Base-by-base conservation (phyloP, 768 basidiomycete species). In the Psilocybe subaeruginosa region DNA sequence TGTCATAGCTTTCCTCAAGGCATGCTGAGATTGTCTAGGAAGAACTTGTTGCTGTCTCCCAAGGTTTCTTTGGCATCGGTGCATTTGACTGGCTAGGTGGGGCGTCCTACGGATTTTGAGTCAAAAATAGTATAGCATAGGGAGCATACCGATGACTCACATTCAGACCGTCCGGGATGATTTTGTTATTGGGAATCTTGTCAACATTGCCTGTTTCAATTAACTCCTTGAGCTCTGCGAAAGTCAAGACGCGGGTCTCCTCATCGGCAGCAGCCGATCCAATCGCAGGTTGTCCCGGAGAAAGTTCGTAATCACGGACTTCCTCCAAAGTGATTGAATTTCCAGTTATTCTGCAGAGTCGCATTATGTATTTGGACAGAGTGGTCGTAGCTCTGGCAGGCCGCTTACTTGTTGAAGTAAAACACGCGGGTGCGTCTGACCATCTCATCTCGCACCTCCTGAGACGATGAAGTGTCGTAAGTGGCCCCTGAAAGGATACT, bases 121-220 rank as follows among this genome's bases (percentile, higher is more conserved):
- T 31, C 3, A 23, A 7, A 27, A 29, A 57, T 12, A 35, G 33
- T 31, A 12, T n/a, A 7, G 4, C 30, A 14, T 30, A 54, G 46
- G 54, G 59, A 49, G 11, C 30, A 37, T 56, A 61, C 56, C 35
- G 37, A 6, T 31, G 16, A 70, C 84, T 63, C 68, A 91, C 92
- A 74, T 88, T 90, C 37, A 93, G 66, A 2, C 70, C 75, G n/a
- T 88, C 79, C 0, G 88, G 85, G 48, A 93, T 91, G 56, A 80
- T 61, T 65, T 87, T 90, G 70, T 92, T 93, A 67, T 93, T 90
- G 1, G 92, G 92, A 39, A 93, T 91, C 69, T 86, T 75, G 64
- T 91, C 89, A 3, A 85, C 82, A 63, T 81, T 85, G 16, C 91
- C 91, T 17, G 88, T 78, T 66, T 90, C 85, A 60, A 93, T 90